A percentile compares a stretch with the other conserved stretches of the same genome.
Evolutionary conservation across 352 stramenopile genomes (phyloP).

Genomic region (Phytophthora melonis): DNA sequence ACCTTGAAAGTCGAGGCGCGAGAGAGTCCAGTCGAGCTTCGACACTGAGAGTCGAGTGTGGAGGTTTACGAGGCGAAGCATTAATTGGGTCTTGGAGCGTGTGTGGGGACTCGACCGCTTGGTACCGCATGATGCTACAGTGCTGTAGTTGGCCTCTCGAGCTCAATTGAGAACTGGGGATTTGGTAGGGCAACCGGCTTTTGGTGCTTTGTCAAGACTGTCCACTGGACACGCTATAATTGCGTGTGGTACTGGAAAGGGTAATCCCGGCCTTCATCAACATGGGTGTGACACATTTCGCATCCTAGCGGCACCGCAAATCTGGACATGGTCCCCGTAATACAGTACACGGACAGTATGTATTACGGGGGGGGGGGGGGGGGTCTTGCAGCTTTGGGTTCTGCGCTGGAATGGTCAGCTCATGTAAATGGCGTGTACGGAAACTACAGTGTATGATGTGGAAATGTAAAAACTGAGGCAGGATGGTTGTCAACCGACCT

Average conservation of each 20-base stretch:
- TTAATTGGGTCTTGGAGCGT: slow-evolving; percentile 1
- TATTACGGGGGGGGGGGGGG: not conserved
- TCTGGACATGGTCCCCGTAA: not conserved
- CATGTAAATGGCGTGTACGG: too few relatives aligned
- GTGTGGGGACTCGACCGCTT: slow-evolving; percentile 23
- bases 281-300: slow-evolving; percentile 16
- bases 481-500: not conserved
- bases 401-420: not conserved
- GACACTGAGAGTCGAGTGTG: not conserved
- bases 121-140: slow-evolving; percentile 11
- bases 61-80: slow-evolving; percentile 15
- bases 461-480: too few relatives aligned
- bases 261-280: slow-evolving; percentile 22
- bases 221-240: slow-evolving; percentile 21
- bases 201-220: not conserved
- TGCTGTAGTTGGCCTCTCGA: not conserved
- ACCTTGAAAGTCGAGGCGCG: slow-evolving; percentile 33
- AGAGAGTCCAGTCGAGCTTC: slow-evolving; percentile 30
- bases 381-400: not conserved
- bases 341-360: not conserved
- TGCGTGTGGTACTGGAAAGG: slow-evolving; percentile 4
- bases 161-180: slow-evolving; percentile 29
- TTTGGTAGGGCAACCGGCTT: not conserved
- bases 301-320: slow-evolving; percentile 15
- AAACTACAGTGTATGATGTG: too few relatives aligned